Conservation (phyloP, 805 yeast species). For the Tetrapisispora taiwanensis region DNA sequence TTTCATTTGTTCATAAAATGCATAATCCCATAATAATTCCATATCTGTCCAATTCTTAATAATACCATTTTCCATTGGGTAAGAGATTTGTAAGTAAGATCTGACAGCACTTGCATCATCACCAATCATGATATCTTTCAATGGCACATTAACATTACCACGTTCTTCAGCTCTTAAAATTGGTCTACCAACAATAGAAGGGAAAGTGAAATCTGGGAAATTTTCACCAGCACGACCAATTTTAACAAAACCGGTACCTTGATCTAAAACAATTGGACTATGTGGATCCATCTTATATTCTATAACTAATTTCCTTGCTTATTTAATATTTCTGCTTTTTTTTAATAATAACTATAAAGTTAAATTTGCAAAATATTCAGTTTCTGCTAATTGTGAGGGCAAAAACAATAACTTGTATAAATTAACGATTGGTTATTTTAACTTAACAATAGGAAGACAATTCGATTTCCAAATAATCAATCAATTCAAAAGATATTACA, state of each 20-base stretch:
- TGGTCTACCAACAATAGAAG: slow-evolving; percentile 95
- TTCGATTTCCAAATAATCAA: too few species aligned
- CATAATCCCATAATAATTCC: slow-evolving; percentile 97
- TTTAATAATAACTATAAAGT: too few species aligned
- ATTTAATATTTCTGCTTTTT: too few species aligned
- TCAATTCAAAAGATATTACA: too few species aligned
- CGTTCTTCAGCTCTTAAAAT: slow-evolving; percentile 94
- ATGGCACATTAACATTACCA: slow-evolving; percentile 47
- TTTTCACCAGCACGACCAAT: slow-evolving; percentile 95
- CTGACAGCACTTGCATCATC: slow-evolving; percentile 88
- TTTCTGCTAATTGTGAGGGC: too few species aligned
- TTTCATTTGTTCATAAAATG: slow-evolving; percentile 85
- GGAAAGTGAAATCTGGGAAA: slow-evolving; percentile 94
- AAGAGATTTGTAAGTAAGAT: slow-evolving; percentile 81
- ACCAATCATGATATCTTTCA: slow-evolving; percentile 97
- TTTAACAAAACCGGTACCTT: slow-evolving; percentile 97
- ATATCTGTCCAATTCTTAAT: slow-evolving; percentile 97
- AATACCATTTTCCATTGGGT: slow-evolving; percentile 98
- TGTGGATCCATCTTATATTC: slow-evolving; percentile 23
- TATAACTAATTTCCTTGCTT: too few species aligned
- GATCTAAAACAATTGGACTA: slow-evolving; percentile 67
- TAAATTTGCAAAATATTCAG: too few species aligned
- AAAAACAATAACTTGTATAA: too few species aligned
- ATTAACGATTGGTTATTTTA: too few species aligned
- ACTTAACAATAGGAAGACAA: too few species aligned